These are phyloP conservation scores for Yamadazyma blattariae DNA, from an alignment of 1,139 yeast species.

Conservation along the genomic window DNA sequence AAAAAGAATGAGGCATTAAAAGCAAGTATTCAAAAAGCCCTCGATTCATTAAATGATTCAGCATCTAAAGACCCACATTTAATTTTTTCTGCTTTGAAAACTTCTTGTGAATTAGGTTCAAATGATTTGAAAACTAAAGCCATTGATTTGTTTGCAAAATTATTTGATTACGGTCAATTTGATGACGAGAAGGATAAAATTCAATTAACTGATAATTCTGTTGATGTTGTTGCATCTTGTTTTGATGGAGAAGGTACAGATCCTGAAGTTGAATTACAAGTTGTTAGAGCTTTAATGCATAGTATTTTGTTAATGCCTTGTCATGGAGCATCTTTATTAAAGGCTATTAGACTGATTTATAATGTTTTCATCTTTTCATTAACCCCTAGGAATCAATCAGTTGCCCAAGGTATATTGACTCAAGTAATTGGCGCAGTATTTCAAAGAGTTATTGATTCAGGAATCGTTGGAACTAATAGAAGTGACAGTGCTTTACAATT, in stretches of 20 bases:
- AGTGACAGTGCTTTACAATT: constrained; percentile 19
- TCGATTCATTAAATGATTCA: constrained; percentile 30
- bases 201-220: constrained; percentile 75
- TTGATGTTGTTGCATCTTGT: constrained; percentile 79
- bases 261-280: constrained; percentile 84
- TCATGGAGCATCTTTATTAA: constrained; percentile 85
- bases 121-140: constrained; percentile 37
- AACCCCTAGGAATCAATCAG: constrained; percentile 80
- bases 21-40: constrained; percentile 31
- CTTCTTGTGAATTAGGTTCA: constrained; percentile 34
- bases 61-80: constrained; percentile 32
- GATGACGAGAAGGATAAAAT: constrained; percentile 42
- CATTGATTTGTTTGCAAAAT: constrained; percentile 43
- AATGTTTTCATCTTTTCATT: constrained; percentile 85
- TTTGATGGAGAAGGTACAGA: constrained; percentile 93
- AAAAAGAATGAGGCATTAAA: constrained; percentile 37
- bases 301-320: constrained; percentile 82
- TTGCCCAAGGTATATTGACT: constrained; percentile 92
- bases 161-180: constrained; percentile 43
- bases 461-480: constrained; percentile 16
- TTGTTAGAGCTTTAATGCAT: constrained; percentile 85
- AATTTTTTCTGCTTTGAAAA: constrained; percentile 39
- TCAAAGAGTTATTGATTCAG: constrained; percentile 57
- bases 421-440: constrained; percentile 87
- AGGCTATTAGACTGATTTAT: constrained; percentile 90